Evolutionary conservation across 345 rosid species (phyloP), one percentile per base, ranked within the genome.

Genomic region (Punica granatum): DNA sequence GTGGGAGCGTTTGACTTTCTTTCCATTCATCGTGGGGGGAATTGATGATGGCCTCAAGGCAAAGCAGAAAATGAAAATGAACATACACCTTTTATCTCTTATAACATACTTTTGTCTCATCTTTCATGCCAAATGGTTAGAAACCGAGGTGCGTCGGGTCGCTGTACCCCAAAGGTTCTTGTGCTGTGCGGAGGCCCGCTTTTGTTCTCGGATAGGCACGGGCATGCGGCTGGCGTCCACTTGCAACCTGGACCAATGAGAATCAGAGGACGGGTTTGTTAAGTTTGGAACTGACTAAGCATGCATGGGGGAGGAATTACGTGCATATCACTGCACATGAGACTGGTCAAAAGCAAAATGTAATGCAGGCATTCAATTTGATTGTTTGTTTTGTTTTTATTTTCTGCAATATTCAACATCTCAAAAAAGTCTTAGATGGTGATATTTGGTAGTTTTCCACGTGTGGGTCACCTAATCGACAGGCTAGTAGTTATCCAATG

Each of bases 381-480:
- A n/a, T n/a, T 11, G 26, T 19, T 34, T 66, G 21, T 54, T 26
- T 53, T 16, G 19, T 0, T 1, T 5, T n/a, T n/a, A 16, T 0
- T 9, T 25, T n/a, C 19, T 3, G 25, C 61, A 56, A 13, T 36
- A 14, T 71, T 71, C 74, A 63, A 60, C 67, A 23, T 37, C 36
- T 43, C 8, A 56, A 34, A 71, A 76, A 76, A 68, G 82, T 75
- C 79, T 71, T 66, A 1, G 90, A 88, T 60, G 59, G 72, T 35
- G 87, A 85, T 81, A 60, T 58, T 66, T 43, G 33, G 80, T 79
- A 72, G 78, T 81, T 37, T 85, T 88, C 89, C 89, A 86, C 91
- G 89, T 88, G 89, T 73, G 79, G 86, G 70, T 86, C 86, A 84
- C 89, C 91, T 83, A 88, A 81, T 81, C 76, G 68, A 70, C 46